Evolutionary conservation across 306 rosid species (phyloP), one percentile per base, ranked within the genome.

Genomic region (Rosa persica): DNA sequence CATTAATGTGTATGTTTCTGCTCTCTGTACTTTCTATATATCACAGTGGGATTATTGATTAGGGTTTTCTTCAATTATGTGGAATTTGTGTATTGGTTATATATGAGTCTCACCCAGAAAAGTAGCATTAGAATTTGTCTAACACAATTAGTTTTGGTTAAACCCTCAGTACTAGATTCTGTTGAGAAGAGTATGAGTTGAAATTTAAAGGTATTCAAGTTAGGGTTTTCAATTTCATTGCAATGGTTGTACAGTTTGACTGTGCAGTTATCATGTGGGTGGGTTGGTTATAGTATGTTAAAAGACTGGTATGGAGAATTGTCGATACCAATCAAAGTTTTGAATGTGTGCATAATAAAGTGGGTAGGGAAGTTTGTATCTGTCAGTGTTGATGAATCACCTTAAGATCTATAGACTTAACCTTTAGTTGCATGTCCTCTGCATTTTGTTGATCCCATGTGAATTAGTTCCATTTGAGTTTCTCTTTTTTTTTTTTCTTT

Each of bases 1-100:
- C 98, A 15, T 91, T 95, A 4, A 87, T 93, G 85, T 93, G 99
- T 95, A 76, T 34, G 87, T 71, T 87, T 49, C 22, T 80, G 8
- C 17, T 58, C 40, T 51, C 22, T 67, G 38, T 42, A 68, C 76
- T 7, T 8, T 20, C 23, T 3, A 20, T 46, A 22, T 74, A 52
- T 10, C 66, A 42, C 39, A 30, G 25, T 57, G 75, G 27, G 15
- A 5, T 78, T 23, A 5, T 19, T 71, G 22, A 5, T 55, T 75
- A 13, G 44, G 23, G 68, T 48, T 39, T 58, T 78, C 20, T 67
- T 67, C 15, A 67, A 38, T 65, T 36, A 9, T 38, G 67, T 67
- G 27, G 15, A n/a, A 39, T 67, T 39, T 67, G 49, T 67, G 43
- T 60, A 7, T 67, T 12, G 67, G 15, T 72, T 36, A 49, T 43